A percentile compares a stretch with the other conserved stretches of the same genome.
Conservation (phyloP, 257 asterid species). For the Forsythia viridissima region DNA sequence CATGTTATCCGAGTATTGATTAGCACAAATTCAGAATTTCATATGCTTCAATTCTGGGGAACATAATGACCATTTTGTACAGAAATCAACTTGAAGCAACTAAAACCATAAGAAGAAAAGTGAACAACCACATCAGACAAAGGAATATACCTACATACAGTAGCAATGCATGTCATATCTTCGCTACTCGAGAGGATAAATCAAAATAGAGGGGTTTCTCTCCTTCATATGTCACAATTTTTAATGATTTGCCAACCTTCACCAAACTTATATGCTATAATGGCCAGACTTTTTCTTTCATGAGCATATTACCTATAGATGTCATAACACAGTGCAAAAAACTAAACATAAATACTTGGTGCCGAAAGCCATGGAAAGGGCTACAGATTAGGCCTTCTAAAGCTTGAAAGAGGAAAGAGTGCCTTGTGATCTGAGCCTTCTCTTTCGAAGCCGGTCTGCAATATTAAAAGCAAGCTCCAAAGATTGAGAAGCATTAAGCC, state of each 20-base stretch:
- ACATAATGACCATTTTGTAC: not conserved
- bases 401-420: constrained; percentile 12
- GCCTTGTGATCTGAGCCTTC: constrained; percentile 7
- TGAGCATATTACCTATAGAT: not conserved
- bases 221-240: not conserved
- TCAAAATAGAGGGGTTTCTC: not conserved
- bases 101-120: not conserved
- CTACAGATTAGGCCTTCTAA: not conserved
- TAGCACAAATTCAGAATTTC: too few relatives aligned
- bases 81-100: not conserved
- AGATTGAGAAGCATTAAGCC: constrained; percentile 10
- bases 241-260: not conserved
- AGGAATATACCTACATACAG: not conserved
- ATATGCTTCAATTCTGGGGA: not conserved
- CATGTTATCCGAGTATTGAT: not conserved
- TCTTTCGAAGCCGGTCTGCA: constrained; percentile 4
- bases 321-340: not conserved
- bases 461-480: constrained; percentile 13
- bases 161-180: not conserved
- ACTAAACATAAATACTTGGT: not conserved
- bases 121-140: not conserved
- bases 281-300: not conserved
- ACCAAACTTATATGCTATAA: not conserved
- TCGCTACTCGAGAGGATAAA: not conserved
- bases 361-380: not conserved